These are phyloP conservation scores for Ligustrum vulgare DNA, from an alignment of 257 asterid species.

Conservation along the genomic window DNA sequence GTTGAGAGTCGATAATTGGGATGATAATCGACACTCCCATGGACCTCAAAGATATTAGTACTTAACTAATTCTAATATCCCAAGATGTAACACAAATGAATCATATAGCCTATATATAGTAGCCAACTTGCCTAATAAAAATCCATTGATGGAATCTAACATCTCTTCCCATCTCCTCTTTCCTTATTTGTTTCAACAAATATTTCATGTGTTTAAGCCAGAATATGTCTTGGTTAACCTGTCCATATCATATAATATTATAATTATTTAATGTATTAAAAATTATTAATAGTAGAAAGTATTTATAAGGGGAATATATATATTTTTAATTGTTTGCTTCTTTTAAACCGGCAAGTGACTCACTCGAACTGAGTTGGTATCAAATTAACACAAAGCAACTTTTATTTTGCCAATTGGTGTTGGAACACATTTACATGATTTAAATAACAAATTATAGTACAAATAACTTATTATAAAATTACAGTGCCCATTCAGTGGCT, in stretches of 20 bases:
- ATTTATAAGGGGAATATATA: neutral
- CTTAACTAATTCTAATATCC: too few relatives aligned
- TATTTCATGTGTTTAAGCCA: neutral
- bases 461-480: constrained; percentile 6
- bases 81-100: neutral
- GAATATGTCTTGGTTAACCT: neutral
- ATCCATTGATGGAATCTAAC: neutral
- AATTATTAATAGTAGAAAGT: neutral
- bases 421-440: constrained; percentile 39
- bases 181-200: neutral
- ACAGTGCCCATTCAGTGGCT: constrained; percentile 23
- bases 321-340: constrained; percentile 34
- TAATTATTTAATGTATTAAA: neutral
- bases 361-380: constrained; percentile 25
- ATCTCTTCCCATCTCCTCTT: neutral
- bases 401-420: constrained; percentile 15
- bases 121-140: neutral
- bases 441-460: constrained; percentile 15
- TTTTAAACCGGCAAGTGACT: constrained; percentile 46
- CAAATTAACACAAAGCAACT: constrained; percentile 24
- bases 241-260: neutral
- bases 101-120: too few relatives aligned
- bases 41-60: too few relatives aligned
- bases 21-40: too few relatives aligned
- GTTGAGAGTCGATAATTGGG: too few relatives aligned